Evolutionary conservation across 2,329 filamentous ascomycete genomes (phyloP).

Genomic region (Aspergillus carbonarius): DNA sequence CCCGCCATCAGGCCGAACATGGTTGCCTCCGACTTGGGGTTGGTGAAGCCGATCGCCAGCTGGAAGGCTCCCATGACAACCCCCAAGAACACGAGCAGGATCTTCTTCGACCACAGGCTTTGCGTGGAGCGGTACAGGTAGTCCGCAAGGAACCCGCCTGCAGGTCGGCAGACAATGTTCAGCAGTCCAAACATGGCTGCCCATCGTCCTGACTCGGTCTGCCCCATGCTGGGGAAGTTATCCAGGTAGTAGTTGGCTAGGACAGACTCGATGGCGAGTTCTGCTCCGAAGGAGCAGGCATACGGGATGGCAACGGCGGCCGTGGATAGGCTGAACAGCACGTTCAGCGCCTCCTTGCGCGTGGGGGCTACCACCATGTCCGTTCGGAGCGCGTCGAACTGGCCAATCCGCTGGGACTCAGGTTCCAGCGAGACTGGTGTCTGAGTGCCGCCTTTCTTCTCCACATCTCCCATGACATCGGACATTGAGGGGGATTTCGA

Average conservation of each 20-base stretch:
- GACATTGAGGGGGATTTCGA: constrained; percentile 27
- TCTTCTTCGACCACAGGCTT: constrained; percentile 64
- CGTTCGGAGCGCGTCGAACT: constrained; percentile 51
- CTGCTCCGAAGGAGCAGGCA: constrained; percentile 61
- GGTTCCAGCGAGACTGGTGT: constrained; percentile 25
- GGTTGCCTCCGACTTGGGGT: constrained; percentile 61
- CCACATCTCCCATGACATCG: constrained; percentile 26
- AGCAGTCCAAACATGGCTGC: constrained; percentile 57
- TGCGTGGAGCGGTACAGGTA: constrained; percentile 53
- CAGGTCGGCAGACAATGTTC: constrained; percentile 50
- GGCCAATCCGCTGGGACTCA: constrained; percentile 49
- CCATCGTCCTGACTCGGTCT: constrained; percentile 57
- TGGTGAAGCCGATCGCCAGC: constrained; percentile 61
- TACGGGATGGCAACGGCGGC: constrained; percentile 55
- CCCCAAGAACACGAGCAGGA: constrained; percentile 57
- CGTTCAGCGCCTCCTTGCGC: constrained; percentile 58
- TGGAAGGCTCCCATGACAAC: constrained; percentile 59
- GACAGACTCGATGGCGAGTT: constrained; percentile 61
- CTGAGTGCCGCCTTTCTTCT: constrained; percentile 32
- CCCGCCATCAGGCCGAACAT: constrained; percentile 77
- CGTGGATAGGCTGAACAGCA: constrained; percentile 62
- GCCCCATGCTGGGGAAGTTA: constrained; percentile 55
- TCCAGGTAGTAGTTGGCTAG: constrained; percentile 59
- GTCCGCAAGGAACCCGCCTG: constrained; percentile 55
- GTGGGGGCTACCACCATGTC: constrained; percentile 66